These are phyloP conservation scores for Porogramme epimiltina DNA, from an alignment of 1,284 basidiomycete species.

Conservation along the genomic window DNA sequence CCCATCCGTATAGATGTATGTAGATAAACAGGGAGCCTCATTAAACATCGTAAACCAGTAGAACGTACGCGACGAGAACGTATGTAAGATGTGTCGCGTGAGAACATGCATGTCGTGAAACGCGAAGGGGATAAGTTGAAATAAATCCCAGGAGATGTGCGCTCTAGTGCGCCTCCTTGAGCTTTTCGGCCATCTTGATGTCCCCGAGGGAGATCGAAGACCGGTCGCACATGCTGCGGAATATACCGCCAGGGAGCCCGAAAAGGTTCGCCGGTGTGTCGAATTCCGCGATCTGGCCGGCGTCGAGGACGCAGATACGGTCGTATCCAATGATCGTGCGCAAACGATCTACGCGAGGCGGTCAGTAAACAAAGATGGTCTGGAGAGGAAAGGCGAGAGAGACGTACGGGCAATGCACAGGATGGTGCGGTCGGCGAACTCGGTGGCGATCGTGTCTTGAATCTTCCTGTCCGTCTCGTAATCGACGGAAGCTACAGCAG, in stretches of 20 bases:
- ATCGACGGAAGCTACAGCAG: slow-evolving; percentile 60
- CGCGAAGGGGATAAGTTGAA: no score
- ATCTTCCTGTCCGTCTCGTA: slow-evolving; percentile 86
- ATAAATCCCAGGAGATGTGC: no score
- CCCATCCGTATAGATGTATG: no score
- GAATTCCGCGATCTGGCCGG: slow-evolving; percentile 67
- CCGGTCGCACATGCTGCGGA: slow-evolving; percentile 74
- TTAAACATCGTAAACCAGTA: no score
- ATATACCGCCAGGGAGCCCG: slow-evolving; percentile 56
- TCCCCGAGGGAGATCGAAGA: slow-evolving; percentile 71
- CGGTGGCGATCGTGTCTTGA: slow-evolving; percentile 82
- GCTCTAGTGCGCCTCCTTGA: slow-evolving; percentile 14
- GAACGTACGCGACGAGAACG: no score
- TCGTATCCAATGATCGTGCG: slow-evolving; percentile 79
- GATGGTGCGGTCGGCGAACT: slow-evolving; percentile 81
- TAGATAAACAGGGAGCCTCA: no score
- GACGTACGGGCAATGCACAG: slow-evolving; percentile 76
- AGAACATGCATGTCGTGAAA: no score
- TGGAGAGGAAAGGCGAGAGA: not conserved
- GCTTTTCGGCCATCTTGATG: slow-evolving; percentile 47
- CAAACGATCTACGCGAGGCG: slow-evolving; percentile 65
- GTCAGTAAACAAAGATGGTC: slow-evolving; percentile 39
- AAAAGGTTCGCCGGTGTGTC: slow-evolving; percentile 75
- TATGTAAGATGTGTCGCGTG: no score
- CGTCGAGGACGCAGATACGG: slow-evolving; percentile 75